A percentile compares a stretch with the other conserved stretches of the same genome.
phyloP scores from a whole-genome alignment of 108 stramenopile genomes.

The Pseudonitzschia pungens region DNA sequence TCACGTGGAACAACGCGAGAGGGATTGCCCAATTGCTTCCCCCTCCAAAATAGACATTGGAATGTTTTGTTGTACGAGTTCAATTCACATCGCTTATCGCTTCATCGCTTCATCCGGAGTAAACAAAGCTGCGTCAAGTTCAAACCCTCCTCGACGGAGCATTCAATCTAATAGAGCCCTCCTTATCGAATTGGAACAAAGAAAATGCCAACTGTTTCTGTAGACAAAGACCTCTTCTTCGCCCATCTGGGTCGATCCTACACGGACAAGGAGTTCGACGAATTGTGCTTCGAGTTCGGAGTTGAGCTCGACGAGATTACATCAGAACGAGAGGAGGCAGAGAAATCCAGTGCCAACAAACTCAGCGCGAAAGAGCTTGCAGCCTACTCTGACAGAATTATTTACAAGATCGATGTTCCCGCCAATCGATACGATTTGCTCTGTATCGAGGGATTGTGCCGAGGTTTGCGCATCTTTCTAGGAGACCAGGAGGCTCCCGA shows the following conservation, averaged over 20 bases:
- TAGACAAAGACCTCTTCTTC: slow-evolving; percentile 90
- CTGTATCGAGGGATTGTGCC: slow-evolving; percentile 95
- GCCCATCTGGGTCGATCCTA: slow-evolving; percentile 88
- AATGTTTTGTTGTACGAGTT: not conserved
- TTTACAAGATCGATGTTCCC: slow-evolving; percentile 99
- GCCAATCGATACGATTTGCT: slow-evolving; percentile 99
- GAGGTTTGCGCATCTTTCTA: slow-evolving; percentile 92
- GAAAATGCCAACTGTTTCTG: slow-evolving; percentile 93
- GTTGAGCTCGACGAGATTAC: slow-evolving; percentile 99
- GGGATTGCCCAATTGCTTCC: not conserved
- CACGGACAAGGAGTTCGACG: slow-evolving; percentile 98
- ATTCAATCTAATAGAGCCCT: not conserved
- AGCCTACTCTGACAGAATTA: slow-evolving; percentile 56
- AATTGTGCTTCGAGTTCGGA: slow-evolving; percentile 99
- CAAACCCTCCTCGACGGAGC: not conserved
- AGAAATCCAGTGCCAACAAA: slow-evolving; percentile 67
- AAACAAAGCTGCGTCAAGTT: not conserved
- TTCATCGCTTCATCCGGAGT: too few relatives aligned
- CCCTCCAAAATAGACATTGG: not conserved
- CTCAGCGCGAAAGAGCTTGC: slow-evolving; percentile 57
- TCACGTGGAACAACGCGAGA: not conserved
- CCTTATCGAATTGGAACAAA: not conserved
- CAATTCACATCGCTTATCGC: too few relatives aligned
- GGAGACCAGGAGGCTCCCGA: slow-evolving; percentile 82
- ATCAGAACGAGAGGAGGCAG: slow-evolving; percentile 87